Evolutionary conservation across 345 rosid genomes (phyloP).

Genomic region (Euphorbia tirucalli): DNA sequence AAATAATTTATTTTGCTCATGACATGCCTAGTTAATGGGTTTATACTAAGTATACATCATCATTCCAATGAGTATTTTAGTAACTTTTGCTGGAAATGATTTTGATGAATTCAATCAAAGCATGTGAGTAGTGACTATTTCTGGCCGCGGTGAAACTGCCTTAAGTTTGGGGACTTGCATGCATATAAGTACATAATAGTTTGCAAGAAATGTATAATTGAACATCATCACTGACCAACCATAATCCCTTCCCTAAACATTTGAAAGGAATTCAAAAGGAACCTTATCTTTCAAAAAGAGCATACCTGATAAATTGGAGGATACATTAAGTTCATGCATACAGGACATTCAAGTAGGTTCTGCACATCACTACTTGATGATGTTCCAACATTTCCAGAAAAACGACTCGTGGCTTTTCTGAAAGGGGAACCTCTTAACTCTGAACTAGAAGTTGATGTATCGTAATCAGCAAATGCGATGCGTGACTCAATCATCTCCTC

Average conservation of each 20-base stretch:
- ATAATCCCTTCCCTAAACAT: neutral
- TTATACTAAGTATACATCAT: too few relatives aligned
- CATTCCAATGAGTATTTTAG: too few relatives aligned
- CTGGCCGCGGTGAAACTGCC: too few relatives aligned
- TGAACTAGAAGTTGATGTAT: conserved; percentile 38
- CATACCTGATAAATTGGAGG: conserved; percentile 88
- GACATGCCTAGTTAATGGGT: too few relatives aligned
- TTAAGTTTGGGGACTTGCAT: too few relatives aligned
- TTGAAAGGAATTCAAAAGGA: neutral
- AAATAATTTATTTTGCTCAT: too few relatives aligned
- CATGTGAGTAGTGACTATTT: too few relatives aligned
- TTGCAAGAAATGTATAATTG: neutral
- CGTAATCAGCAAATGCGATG: conserved; percentile 42
- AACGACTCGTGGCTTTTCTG: conserved; percentile 40
- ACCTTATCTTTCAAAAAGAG: neutral
- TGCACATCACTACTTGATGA: conserved; percentile 60
- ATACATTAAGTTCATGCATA: conserved; percentile 73
- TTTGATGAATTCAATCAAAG: too few relatives aligned
- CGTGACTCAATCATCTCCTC: conserved; percentile 51
- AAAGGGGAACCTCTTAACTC: conserved; percentile 45
- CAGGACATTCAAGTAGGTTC: conserved; percentile 78
- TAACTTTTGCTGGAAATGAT: too few relatives aligned
- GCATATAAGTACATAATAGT: neutral
- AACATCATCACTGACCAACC: neutral
- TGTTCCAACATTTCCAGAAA: conserved; percentile 48